phyloP scores from a whole-genome alignment of 1,139 yeast species.

The Scheffersomyces insectosa region DNA sequence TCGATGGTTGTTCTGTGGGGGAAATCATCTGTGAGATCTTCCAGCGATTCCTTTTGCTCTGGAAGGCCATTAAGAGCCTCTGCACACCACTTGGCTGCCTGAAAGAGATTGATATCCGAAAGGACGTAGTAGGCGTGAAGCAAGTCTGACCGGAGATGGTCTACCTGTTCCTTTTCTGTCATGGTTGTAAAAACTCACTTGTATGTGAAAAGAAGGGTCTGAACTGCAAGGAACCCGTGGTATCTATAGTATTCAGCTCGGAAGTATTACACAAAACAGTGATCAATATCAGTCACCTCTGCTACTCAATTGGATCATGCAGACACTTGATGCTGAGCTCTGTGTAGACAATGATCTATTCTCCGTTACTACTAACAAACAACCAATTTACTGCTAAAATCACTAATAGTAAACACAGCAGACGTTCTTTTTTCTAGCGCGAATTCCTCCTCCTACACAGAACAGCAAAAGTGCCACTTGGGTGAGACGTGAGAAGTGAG shows the following conservation, averaged over 20 bases:
- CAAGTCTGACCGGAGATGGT: conserved; percentile 23
- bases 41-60: conserved; percentile 7
- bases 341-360: no score
- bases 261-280: no score
- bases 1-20: not conserved
- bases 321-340: no score
- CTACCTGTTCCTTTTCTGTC: conserved; percentile 5
- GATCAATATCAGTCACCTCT: no score
- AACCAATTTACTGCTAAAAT: no score
- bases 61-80: conserved; percentile 64
- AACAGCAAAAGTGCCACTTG: no score
- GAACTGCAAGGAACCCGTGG: not conserved
- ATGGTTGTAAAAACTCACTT: conserved; percentile 1
- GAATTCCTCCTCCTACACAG: no score
- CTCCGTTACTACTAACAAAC: no score
- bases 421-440: no score
- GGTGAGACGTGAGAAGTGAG: no score
- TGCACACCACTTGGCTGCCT: conserved; percentile 79
- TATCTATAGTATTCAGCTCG: not conserved
- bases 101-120: conserved; percentile 53
- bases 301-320: no score
- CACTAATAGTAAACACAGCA: no score
- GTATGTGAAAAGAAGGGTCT: not conserved
- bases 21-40: conserved; percentile 26
- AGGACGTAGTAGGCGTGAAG: conserved; percentile 27